A percentile compares a stretch with the other conserved stretches of the same genome.
Conservation (phyloP, 129 eudicot genomes). For the Ambrosia artemisiifolia region DNA sequence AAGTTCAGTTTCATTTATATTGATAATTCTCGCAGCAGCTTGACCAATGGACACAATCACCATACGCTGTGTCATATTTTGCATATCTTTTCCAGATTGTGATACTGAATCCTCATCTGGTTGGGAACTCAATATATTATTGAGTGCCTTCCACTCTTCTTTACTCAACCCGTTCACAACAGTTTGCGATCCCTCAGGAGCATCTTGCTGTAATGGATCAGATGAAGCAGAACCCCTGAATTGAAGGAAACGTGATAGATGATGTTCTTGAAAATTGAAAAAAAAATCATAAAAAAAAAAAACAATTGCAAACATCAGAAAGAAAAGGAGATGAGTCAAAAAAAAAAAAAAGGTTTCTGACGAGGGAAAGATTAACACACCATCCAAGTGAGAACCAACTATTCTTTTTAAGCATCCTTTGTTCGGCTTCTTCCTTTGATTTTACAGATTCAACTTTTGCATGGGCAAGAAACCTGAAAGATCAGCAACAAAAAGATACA, state of each 20-base stretch:
- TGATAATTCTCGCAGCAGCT: constrained; percentile 82
- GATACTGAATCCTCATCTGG: constrained; percentile 71
- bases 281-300: not conserved
- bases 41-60: constrained; percentile 71
- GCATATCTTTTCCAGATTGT: constrained; percentile 67
- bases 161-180: constrained; percentile 65
- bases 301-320: constrained; percentile 11
- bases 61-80: constrained; percentile 67
- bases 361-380: constrained; percentile 41
- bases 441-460: constrained; percentile 93
- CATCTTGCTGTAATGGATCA: constrained; percentile 42
- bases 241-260: constrained; percentile 11
- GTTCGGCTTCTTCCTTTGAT: constrained; percentile 91
- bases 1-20: constrained; percentile 59
- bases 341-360: not conserved
- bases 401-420: constrained; percentile 62
- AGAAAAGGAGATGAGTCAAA: not conserved
- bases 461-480: constrained; percentile 92
- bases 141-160: constrained; percentile 97
- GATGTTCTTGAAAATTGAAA: constrained; percentile 7
- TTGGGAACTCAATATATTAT: constrained; percentile 85
- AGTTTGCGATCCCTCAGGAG: constrained; percentile 44
- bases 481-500: constrained; percentile 18
- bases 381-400: constrained; percentile 93
- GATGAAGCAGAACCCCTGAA: constrained; percentile 61